These are phyloP conservation scores for Trichomonas gallinae DNA, from an alignment of 208 protist genomes.

Conservation along the genomic window DNA sequence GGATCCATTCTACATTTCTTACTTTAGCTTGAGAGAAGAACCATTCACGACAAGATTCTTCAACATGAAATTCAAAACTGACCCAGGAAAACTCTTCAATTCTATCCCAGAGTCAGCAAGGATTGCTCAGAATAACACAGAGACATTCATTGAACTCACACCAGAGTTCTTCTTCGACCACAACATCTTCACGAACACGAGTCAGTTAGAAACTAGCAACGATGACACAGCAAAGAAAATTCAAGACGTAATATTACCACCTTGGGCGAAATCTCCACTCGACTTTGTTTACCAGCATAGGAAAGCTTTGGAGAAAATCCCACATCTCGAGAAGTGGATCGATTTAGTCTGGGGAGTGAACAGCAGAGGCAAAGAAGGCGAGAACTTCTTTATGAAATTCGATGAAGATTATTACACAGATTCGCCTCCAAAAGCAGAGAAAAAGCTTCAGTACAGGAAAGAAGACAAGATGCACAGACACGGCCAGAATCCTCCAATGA, in stretches of 20 bases:
- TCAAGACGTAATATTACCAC: conserved; percentile 29
- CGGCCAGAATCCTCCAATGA: background rate
- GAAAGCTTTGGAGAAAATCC: conserved; percentile 43
- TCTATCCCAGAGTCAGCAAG: background rate
- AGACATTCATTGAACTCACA: conserved; percentile 35
- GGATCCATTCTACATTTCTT: background rate
- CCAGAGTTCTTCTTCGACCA: conserved; percentile 54
- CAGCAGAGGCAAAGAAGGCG: conserved; percentile 32
- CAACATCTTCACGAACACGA: conserved; percentile 43
- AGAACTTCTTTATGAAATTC: background rate
- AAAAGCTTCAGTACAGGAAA: background rate
- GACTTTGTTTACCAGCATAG: conserved; percentile 47
- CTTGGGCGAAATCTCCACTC: conserved; percentile 32
- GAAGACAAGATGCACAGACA: background rate
- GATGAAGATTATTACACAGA: background rate
- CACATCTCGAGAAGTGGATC: conserved; percentile 50
- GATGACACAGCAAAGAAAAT: conserved; percentile 41
- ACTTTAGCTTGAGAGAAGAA: background rate
- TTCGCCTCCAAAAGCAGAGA: background rate
- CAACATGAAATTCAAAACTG: background rate
- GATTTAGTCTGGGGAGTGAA: conserved; percentile 56
- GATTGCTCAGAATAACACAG: background rate
- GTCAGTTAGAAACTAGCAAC: conserved; percentile 35
- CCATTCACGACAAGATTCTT: background rate
- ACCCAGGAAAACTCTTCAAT: background rate